A percentile compares a stretch with the other conserved stretches of the same genome.
Conservation (phyloP, 2,329 filamentous ascomycete genomes). For the Microdochium trichocladiopsis region DNA sequence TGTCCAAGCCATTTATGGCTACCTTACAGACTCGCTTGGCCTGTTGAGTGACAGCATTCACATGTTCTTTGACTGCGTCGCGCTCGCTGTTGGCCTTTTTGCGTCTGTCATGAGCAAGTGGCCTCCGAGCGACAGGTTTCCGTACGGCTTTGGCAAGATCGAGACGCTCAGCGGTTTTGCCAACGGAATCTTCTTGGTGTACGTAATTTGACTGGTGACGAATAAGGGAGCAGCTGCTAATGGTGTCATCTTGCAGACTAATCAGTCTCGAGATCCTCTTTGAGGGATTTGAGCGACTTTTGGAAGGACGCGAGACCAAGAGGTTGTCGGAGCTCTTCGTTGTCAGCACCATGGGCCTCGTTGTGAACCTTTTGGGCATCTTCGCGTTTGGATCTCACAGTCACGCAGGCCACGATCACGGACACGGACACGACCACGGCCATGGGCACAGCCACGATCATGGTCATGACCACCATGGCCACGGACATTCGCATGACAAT, state of each 20-base stretch:
- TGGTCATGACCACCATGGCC: slow-evolving; percentile 17
- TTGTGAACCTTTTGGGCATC: slow-evolving; percentile 90
- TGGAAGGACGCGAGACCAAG: slow-evolving; percentile 77
- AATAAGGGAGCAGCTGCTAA: slow-evolving; percentile 1
- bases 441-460: slow-evolving; percentile 26
- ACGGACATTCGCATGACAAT: slow-evolving; percentile 63
- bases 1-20: slow-evolving; percentile 90
- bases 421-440: slow-evolving; percentile 18
- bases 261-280: slow-evolving; percentile 95
- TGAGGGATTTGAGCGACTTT: slow-evolving; percentile 82
- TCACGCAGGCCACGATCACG: slow-evolving; percentile 39
- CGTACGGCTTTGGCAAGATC: slow-evolving; percentile 94
- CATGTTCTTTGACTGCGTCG: slow-evolving; percentile 98
- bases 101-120: slow-evolving; percentile 95
- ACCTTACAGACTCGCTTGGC: slow-evolving; percentile 85
- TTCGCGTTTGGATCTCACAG: slow-evolving; percentile 68
- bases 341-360: slow-evolving; percentile 77
- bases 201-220: slow-evolving; percentile 19
- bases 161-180: slow-evolving; percentile 94
- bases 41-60: slow-evolving; percentile 97
- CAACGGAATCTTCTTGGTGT: slow-evolving; percentile 93
- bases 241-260: slow-evolving; percentile 44
- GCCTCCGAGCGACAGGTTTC: slow-evolving; percentile 82
- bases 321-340: slow-evolving; percentile 80
- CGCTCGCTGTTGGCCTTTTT: slow-evolving; percentile 80